Evolutionary conservation across 78 protist genomes (phyloP).

Genomic region (Mantamonas sphyraenae): DNA sequence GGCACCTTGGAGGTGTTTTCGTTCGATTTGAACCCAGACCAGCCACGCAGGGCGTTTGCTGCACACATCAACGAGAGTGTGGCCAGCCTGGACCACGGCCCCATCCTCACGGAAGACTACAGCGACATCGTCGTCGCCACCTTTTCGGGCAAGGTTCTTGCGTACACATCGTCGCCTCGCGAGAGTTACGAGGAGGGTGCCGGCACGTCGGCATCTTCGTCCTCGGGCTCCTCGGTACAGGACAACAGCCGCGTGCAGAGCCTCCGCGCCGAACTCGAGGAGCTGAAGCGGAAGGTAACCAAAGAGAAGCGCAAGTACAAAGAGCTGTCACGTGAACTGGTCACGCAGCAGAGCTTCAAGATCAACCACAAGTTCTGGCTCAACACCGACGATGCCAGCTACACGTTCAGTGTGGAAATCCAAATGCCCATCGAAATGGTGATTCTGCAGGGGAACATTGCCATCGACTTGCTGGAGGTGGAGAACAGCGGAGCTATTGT

Average conservation of each 20-base stretch:
- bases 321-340: background rate
- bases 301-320: background rate
- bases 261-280: conserved; percentile 15
- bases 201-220: background rate
- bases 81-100: background rate
- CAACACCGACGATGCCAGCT: conserved; percentile 1
- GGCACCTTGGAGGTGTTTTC: conserved; percentile 16
- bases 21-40: background rate
- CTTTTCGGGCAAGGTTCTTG: conserved; percentile 21
- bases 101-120: background rate
- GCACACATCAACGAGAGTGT: conserved; percentile 7
- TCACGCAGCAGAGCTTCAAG: background rate
- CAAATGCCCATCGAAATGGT: conserved; percentile 12
- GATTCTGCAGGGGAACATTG: conserved; percentile 5
- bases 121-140: conserved; percentile 20
- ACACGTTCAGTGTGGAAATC: background rate
- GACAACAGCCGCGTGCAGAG: background rate
- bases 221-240: background rate
- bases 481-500: conserved; percentile 8
- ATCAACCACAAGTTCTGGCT: conserved; percentile 11
- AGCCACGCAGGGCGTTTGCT: background rate
- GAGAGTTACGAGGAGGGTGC: background rate
- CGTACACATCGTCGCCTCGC: conserved; percentile 8
- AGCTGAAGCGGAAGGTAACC: background rate
- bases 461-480: conserved; percentile 13